Conservation (phyloP, 2,329 filamentous ascomycete genomes). For the Ophiostoma sp. region DNA sequence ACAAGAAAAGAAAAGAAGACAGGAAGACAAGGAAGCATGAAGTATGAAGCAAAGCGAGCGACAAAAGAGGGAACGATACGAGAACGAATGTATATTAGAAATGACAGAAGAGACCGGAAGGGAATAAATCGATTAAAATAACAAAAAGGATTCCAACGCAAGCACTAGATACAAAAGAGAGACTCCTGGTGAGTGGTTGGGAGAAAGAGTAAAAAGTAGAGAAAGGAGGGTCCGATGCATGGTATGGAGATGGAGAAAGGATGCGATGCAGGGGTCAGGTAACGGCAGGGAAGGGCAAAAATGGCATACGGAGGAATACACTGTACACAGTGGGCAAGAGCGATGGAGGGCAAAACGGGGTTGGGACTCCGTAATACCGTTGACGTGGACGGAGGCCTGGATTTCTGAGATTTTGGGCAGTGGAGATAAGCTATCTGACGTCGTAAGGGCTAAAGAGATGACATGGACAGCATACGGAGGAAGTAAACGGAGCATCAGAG, state of each 20-base stretch:
- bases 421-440: neutral
- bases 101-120: neutral
- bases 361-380: slow-evolving; percentile 1
- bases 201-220: slow-evolving; percentile 6
- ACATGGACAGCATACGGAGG: neutral
- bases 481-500: neutral
- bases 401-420: neutral
- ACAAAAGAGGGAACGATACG: slow-evolving; percentile 15
- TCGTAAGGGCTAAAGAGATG: neutral
- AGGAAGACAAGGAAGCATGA: neutral
- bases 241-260: slow-evolving; percentile 14
- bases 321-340: neutral
- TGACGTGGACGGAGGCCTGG: slow-evolving; percentile 15
- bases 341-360: neutral
- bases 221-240: slow-evolving; percentile 13
- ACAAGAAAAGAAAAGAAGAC: neutral
- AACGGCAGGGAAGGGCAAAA: slow-evolving; percentile 9
- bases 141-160: slow-evolving; percentile 1
- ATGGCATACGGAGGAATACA: neutral
- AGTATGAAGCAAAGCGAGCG: neutral
- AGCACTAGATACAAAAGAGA: slow-evolving; percentile 6
- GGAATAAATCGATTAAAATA: slow-evolving; percentile 3
- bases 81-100: slow-evolving; percentile 8
- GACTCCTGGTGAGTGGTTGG: slow-evolving; percentile 6
- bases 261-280: slow-evolving; percentile 21